Base-by-base conservation (phyloP, 106 monocot genomes). In the Agapanthus africanus region DNA sequence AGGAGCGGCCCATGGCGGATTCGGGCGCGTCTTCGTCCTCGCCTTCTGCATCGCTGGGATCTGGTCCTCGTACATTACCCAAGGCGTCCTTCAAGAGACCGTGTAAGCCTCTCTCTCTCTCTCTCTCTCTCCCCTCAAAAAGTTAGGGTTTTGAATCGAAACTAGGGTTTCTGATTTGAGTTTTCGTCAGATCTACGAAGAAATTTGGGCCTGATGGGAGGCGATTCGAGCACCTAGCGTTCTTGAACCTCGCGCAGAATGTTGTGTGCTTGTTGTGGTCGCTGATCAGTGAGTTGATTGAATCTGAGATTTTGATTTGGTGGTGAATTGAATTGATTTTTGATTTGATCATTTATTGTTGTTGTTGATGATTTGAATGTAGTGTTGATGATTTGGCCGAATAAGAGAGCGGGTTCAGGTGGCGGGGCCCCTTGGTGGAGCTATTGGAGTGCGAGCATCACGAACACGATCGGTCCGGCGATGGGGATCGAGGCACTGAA, bases 171-270 rank as follows among this genome's bases (percentile, higher is more conserved):
- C 67, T 66, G 19, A 60, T 59, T 36, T 59, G 28, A 41, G 41
- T 42, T 50, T n/a, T 4, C 19, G 73, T 35, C 68, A 97, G 95
- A 44, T 97, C 95, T 13, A 97, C 95, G 22, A 97, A 97, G 82
- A 72, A 76, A 62, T 97, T 97, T 42, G 82, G 88, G 11, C 89
- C 84, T 30, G 89, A 97, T 32, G 86, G 78, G 44, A 84, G 71
- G 61, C 74, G 95, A 35, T 97, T 97, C 72, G 91, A 91, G 79
- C 91, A 97, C 77, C 89, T 97, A 37, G 63, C 95, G 25, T 91
- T 97, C 84, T 72, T 97, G 78, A 97, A 97, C 66, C 89, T 97
- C 21, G 95, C 95, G n/a, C 95, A 97, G 75, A 97, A 89, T 77
- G 88, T 92, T 50, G 74, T 97, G 40, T 91, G 95, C 73, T 84